These are phyloP conservation scores for Zygosaccharomyces pseudobailii DNA, from an alignment of 1,139 yeast species.

Conservation along the genomic window DNA sequence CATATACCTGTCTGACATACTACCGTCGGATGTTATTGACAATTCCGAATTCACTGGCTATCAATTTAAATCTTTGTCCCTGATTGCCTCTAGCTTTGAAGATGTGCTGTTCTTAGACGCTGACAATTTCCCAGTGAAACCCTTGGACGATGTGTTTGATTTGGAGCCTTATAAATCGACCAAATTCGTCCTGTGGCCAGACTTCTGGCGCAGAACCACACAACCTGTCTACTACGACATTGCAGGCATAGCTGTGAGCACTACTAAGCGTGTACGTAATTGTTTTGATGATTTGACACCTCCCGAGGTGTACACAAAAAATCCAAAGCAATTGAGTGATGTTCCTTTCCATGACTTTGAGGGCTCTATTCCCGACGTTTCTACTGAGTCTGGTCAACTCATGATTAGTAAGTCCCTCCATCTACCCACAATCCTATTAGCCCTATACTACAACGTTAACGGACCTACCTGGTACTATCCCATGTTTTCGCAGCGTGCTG, in stretches of 20 bases:
- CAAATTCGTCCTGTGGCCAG: constrained; percentile 78
- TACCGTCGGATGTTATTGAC: constrained; percentile 43
- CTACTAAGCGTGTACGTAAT: constrained; percentile 40
- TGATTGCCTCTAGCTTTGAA: constrained; percentile 71
- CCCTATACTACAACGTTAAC: constrained; percentile 71
- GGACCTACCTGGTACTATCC: constrained; percentile 81
- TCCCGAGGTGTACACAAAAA: constrained; percentile 31
- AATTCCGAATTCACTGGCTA: constrained; percentile 61
- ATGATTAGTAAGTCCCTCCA: constrained; percentile 65
- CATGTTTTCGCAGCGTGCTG: constrained; percentile 76
- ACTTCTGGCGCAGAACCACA: constrained; percentile 73
- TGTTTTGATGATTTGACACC: constrained; percentile 38
- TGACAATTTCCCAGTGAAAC: constrained; percentile 62
- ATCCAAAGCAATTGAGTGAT: constrained; percentile 29
- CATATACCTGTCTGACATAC: constrained; percentile 53
- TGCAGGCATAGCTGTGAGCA: constrained; percentile 47
- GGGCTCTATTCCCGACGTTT: constrained; percentile 74
- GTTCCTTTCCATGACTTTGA: constrained; percentile 62
- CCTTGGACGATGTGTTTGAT: constrained; percentile 51
- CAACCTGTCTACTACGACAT: constrained; percentile 64
- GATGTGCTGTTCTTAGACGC: constrained; percentile 73
- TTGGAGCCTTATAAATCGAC: constrained; percentile 48
- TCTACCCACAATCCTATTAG: constrained; percentile 56
- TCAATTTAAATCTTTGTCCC: constrained; percentile 73
- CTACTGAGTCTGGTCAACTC: constrained; percentile 80